A percentile compares a stretch with the other conserved stretches of the same genome.
phyloP scores from a whole-genome alignment of 2,329 filamentous ascomycete species.

The Colletotrichum costaricense region DNA sequence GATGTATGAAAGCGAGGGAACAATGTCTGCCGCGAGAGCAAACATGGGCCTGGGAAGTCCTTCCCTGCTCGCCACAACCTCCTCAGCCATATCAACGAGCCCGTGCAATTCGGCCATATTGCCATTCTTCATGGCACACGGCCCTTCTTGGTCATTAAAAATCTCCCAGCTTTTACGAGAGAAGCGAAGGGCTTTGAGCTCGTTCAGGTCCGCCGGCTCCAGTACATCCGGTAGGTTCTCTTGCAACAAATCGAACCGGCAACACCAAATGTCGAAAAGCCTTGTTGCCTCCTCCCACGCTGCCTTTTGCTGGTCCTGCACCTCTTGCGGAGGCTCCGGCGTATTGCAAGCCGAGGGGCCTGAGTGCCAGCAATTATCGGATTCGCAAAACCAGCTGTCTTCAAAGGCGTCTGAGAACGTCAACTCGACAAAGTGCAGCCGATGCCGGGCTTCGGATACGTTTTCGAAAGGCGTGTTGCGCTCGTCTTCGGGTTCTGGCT shows the following conservation, averaged over 20 bases:
- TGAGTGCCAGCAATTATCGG: conserved; percentile 1
- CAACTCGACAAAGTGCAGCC: conserved; percentile 11
- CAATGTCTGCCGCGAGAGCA: conserved; percentile 18
- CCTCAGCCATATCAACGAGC: conserved; percentile 27
- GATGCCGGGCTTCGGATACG: conserved; percentile 16
- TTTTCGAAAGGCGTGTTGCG: background rate
- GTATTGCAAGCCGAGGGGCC: background rate
- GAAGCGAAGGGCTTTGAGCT: conserved; percentile 16
- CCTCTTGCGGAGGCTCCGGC: background rate
- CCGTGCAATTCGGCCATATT: background rate
- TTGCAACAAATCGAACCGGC: conserved; percentile 22
- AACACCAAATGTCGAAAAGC: conserved; percentile 5
- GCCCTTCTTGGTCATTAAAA: conserved; percentile 9
- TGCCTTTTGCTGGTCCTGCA: background rate
- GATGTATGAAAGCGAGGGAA: conserved; percentile 26
- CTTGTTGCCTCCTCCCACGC: background rate
- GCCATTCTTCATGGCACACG: background rate
- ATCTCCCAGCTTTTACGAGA: conserved; percentile 11
- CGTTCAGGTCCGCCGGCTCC: background rate
- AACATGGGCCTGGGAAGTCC: conserved; percentile 4
- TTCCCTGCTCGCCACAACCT: background rate
- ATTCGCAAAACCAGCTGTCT: background rate
- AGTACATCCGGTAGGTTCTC: background rate
- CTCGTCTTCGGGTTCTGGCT: background rate
- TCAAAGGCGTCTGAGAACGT: conserved; percentile 7